These are phyloP conservation scores for Arabis hirsuta DNA, from an alignment of 345 rosid genomes.

Conservation along the genomic window DNA sequence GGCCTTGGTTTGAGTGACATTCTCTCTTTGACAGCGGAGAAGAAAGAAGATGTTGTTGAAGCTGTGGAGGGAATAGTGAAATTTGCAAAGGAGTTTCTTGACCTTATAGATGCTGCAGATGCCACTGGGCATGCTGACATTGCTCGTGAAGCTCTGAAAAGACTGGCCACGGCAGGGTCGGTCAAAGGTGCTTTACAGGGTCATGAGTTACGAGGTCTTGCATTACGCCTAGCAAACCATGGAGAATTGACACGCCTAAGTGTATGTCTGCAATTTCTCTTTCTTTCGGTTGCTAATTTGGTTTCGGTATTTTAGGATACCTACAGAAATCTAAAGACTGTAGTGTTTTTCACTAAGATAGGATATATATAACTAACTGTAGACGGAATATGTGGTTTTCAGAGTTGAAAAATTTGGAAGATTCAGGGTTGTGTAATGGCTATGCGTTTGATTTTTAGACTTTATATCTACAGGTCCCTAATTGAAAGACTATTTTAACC, in stretches of 20 bases:
- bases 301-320: background rate
- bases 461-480: background rate
- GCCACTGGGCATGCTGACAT: constrained; percentile 92
- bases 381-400: constrained; percentile 5
- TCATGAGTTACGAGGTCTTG: constrained; percentile 88
- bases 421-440: background rate
- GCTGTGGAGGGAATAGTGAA: constrained; percentile 95
- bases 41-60: constrained; percentile 91
- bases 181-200: constrained; percentile 95
- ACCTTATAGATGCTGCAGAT: constrained; percentile 99
- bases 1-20: constrained; percentile 86
- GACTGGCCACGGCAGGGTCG: constrained; percentile 94
- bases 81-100: constrained; percentile 91
- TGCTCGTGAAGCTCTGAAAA: constrained; percentile 95
- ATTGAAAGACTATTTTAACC: constrained; percentile 2
- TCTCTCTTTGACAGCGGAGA: constrained; percentile 71
- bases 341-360: constrained; percentile 2
- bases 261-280: constrained; percentile 54
- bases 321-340: background rate
- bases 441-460: background rate
- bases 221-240: constrained; percentile 96
- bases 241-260: constrained; percentile 89
- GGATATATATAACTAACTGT: background rate
- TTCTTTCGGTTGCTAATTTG: constrained; percentile 15
- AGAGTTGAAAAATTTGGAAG: background rate